phyloP scores from a whole-genome alignment of 179 eudicot genomes.

The Gypsophila paniculata region DNA sequence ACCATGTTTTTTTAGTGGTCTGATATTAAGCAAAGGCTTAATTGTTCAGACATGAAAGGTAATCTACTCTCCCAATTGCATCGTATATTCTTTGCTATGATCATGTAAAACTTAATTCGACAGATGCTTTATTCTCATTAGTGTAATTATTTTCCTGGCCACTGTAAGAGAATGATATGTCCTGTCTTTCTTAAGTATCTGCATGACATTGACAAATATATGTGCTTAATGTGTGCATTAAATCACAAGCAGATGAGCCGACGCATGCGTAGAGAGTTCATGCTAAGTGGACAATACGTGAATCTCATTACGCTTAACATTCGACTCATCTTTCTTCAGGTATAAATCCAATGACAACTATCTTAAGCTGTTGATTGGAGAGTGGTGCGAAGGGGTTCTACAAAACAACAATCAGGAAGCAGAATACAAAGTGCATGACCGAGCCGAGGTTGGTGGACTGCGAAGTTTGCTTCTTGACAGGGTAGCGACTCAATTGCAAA shows the following conservation, averaged over 20 bases:
- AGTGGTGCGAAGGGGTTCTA: constrained; percentile 93
- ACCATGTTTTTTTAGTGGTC: too few species aligned
- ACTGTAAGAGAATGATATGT: too few species aligned
- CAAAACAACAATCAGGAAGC: constrained; percentile 39
- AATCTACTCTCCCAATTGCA: too few species aligned
- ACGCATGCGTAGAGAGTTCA: too few species aligned
- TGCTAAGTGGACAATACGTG: neutral
- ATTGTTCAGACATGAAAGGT: too few species aligned
- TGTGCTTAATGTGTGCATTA: too few species aligned
- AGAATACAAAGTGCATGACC: constrained; percentile 28
- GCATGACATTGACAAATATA: too few species aligned
- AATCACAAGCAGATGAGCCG: too few species aligned
- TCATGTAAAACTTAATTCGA: neutral
- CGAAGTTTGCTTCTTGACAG: constrained; percentile 77
- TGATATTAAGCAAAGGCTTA: too few species aligned
- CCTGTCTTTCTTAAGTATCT: too few species aligned
- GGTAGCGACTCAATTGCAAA: constrained; percentile 73
- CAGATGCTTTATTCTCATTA: neutral
- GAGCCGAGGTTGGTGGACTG: constrained; percentile 42
- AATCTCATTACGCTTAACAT: constrained; percentile 1
- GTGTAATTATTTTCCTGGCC: neutral
- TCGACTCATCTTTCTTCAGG: constrained; percentile 32
- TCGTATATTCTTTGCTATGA: neutral
- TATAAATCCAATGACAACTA: constrained; percentile 78
- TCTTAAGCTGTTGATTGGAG: constrained; percentile 88